phyloP scores from a whole-genome alignment of 2,329 filamentous ascomycete species.

The Dactylellina sp. region DNA sequence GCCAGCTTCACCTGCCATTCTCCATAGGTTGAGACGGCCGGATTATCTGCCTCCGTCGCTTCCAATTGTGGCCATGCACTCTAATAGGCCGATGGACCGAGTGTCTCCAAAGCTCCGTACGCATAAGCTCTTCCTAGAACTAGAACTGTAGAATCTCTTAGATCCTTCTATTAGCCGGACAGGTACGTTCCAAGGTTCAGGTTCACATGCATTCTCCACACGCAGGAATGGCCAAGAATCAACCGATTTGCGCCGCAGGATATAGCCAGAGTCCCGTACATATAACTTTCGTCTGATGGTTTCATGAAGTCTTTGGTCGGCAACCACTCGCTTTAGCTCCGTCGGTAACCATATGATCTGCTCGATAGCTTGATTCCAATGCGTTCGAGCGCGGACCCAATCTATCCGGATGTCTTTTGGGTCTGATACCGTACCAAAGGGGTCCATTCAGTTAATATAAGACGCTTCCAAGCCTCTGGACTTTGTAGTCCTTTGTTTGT shows the following conservation, averaged over 20 bases:
- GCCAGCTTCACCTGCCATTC: not conserved
- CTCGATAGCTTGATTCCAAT: constrained; percentile 7
- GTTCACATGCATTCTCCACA: constrained; percentile 38
- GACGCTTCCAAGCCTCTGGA: not conserved
- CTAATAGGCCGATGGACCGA: not conserved
- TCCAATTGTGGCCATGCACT: no score
- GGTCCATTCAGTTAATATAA: constrained; percentile 20
- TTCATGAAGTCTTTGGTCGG: constrained; percentile 21
- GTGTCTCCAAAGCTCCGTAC: constrained; percentile 6
- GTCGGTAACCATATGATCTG: constrained; percentile 21
- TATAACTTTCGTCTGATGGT: constrained; percentile 25
- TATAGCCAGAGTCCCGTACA: not conserved
- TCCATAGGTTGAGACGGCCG: constrained; percentile 33
- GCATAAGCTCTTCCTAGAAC: no score
- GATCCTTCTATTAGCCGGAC: constrained; percentile 31
- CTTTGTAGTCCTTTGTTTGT: not conserved
- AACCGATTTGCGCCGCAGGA: constrained; percentile 22
- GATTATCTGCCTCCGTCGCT: constrained; percentile 55
- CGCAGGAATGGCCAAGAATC: constrained; percentile 12
- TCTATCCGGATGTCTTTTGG: constrained; percentile 32
- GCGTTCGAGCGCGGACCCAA: constrained; percentile 34
- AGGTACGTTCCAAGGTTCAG: constrained; percentile 27
- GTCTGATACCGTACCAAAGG: not conserved
- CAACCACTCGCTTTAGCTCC: constrained; percentile 25
- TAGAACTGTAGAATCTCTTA: constrained; percentile 1